Conservation (phyloP, 2,329 filamentous ascomycete species). For the Penicillium sp. region DNA sequence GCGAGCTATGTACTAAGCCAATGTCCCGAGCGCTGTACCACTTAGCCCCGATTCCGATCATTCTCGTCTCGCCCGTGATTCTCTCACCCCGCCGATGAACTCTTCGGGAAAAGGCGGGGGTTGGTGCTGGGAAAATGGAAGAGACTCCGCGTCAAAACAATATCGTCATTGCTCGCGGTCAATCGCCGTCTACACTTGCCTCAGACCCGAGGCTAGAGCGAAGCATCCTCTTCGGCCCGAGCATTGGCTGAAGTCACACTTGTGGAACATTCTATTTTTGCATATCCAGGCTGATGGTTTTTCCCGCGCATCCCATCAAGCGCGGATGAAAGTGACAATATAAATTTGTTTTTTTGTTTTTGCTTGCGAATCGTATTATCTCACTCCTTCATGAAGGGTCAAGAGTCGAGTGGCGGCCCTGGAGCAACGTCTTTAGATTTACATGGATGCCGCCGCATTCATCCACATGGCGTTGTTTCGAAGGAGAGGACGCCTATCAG, state of each 20-base stretch:
- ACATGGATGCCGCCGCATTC: constrained; percentile 29
- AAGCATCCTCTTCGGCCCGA: constrained; percentile 30
- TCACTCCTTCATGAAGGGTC: constrained; percentile 15
- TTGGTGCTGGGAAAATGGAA: not conserved
- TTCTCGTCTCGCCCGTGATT: constrained; percentile 25
- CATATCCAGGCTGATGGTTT: constrained; percentile 18
- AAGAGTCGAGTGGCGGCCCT: constrained; percentile 8
- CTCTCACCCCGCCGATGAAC: constrained; percentile 14
- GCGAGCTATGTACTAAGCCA: too few relatives aligned
- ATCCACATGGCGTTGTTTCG: constrained; percentile 24
- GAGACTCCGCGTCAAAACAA: constrained; percentile 13
- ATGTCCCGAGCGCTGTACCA: not conserved
- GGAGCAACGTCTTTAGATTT: constrained; percentile 30
- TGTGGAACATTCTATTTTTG: constrained; percentile 5
- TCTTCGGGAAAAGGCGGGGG: constrained; percentile 38
- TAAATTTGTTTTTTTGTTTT: constrained; percentile 11
- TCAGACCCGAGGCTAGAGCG: constrained; percentile 3
- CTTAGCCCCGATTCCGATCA: constrained; percentile 9
- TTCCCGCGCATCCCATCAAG: constrained; percentile 9
- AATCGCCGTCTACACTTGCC: not conserved
- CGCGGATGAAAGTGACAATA: too few relatives aligned
- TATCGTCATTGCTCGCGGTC: constrained; percentile 8
- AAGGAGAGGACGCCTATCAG: constrained; percentile 5
- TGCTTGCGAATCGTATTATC: constrained; percentile 4
- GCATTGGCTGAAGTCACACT: constrained; percentile 12